Conservation (phyloP, 306 rosid species). For the Trifolium pratense region DNA sequence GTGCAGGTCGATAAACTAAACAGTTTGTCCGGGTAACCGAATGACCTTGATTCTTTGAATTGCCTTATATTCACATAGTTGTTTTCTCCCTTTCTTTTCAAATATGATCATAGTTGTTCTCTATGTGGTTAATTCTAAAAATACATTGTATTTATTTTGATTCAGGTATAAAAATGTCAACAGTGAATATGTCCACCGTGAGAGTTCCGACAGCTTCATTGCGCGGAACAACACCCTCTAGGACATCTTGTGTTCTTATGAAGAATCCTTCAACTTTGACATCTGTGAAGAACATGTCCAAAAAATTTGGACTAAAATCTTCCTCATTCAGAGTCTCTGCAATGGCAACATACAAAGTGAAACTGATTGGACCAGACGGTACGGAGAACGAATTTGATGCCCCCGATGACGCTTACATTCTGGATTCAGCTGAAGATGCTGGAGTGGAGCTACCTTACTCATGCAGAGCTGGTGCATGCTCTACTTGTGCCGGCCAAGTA, state of each 20-base stretch:
- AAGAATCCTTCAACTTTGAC: conserved; percentile 46
- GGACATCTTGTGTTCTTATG: conserved; percentile 45
- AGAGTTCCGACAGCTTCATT: conserved; percentile 47
- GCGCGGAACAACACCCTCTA: conserved; percentile 31
- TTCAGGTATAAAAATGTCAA: conserved; percentile 49
- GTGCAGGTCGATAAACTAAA: not conserved
- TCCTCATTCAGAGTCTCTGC: conserved; percentile 59
- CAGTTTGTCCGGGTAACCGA: not conserved
- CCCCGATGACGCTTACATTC: conserved; percentile 66
- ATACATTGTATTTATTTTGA: not conserved
- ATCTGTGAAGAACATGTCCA: conserved; percentile 50
- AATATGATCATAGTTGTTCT: conserved; percentile 1
- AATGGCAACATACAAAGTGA: conserved; percentile 65
- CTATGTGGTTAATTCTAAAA: conserved; percentile 12
- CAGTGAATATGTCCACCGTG: conserved; percentile 46
- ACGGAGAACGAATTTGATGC: conserved; percentile 66
- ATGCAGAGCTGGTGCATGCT: conserved; percentile 86
- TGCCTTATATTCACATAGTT: not conserved
- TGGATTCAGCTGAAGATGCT: conserved; percentile 77
- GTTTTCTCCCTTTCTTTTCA: not conserved
- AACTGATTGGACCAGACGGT: conserved; percentile 68
- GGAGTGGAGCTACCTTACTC: conserved; percentile 79
- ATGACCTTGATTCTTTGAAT: not conserved
- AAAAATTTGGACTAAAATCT: conserved; percentile 60
- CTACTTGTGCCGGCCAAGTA: conserved; percentile 71